Conservation (phyloP, 2,329 filamentous ascomycete species). For the Graphilbum ipis-grandicollis region DNA sequence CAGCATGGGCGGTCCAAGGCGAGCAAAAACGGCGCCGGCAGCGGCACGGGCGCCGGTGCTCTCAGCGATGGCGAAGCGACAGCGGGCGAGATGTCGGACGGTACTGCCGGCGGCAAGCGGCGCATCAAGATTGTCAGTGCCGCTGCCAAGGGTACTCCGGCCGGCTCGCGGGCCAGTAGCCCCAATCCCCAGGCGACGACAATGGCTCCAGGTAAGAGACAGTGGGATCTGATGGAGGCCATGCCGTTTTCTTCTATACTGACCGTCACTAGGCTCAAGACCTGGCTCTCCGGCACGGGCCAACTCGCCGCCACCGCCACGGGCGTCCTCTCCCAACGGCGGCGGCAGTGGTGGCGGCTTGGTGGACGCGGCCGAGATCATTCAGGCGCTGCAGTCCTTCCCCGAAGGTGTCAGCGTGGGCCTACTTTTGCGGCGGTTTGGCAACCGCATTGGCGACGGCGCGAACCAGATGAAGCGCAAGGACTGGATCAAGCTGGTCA, state of each 20-base stretch:
- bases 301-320: slow-evolving; percentile 7
- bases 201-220: slow-evolving; percentile 12
- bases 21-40: slow-evolving; percentile 24
- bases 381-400: slow-evolving; percentile 31
- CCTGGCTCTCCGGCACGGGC: slow-evolving; percentile 9
- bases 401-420: slow-evolving; percentile 36
- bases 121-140: slow-evolving; percentile 36
- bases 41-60: slow-evolving; percentile 39
- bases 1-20: slow-evolving; percentile 23
- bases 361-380: slow-evolving; percentile 34
- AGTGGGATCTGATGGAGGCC: too few species aligned
- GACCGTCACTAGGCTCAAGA: slow-evolving; percentile 6
- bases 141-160: slow-evolving; percentile 31
- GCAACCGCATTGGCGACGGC: slow-evolving; percentile 31
- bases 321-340: slow-evolving; percentile 17
- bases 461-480: slow-evolving; percentile 32
- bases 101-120: slow-evolving; percentile 23
- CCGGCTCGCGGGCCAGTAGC: slow-evolving; percentile 44
- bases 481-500: slow-evolving; percentile 43
- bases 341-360: slow-evolving; percentile 8
- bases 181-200: slow-evolving; percentile 30
- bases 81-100: slow-evolving; percentile 48
- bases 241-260: background rate
- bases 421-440: slow-evolving; percentile 35
- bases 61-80: slow-evolving; percentile 59